phyloP scores from a whole-genome alignment of 2,329 filamentous ascomycete genomes.

The Colletotrichum sojae region DNA sequence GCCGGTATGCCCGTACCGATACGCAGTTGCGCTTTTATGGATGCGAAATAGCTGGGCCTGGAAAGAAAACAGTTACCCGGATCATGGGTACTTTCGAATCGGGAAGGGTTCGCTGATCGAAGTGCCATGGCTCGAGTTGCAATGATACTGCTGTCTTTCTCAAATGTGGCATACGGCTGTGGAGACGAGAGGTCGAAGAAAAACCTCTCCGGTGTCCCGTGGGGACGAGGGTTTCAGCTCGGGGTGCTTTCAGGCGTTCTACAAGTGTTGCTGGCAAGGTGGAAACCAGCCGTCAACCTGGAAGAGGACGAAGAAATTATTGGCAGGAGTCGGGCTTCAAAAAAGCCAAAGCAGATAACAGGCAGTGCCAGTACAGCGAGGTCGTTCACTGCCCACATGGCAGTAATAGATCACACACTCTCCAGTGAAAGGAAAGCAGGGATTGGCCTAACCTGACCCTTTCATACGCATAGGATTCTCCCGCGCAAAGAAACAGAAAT shows the following conservation, averaged over 20 bases:
- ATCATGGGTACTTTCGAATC: not conserved
- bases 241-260: not conserved
- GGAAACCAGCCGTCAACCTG: not conserved
- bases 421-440: constrained; percentile 10
- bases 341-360: constrained; percentile 12
- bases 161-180: constrained; percentile 16
- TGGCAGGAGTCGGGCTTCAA: not conserved
- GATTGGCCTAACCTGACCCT: not conserved
- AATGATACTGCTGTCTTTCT: constrained; percentile 1
- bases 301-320: not conserved
- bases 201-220: not conserved
- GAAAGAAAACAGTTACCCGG: not conserved
- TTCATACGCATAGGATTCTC: constrained; percentile 2
- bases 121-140: not conserved
- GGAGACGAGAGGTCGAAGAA: not conserved
- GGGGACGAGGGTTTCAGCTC: not conserved
- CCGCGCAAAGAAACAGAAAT: constrained; percentile 10
- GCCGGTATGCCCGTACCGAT: no score
- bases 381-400: constrained; percentile 26
- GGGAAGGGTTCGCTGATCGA: not conserved
- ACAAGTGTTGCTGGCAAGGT: not conserved
- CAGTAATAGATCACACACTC: not conserved
- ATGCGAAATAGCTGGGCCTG: no score
- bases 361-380: not conserved
- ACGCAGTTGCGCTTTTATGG: no score